Evolutionary conservation across 2,329 filamentous ascomycete genomes (phyloP).

Genomic region (Fusarium sp.): DNA sequence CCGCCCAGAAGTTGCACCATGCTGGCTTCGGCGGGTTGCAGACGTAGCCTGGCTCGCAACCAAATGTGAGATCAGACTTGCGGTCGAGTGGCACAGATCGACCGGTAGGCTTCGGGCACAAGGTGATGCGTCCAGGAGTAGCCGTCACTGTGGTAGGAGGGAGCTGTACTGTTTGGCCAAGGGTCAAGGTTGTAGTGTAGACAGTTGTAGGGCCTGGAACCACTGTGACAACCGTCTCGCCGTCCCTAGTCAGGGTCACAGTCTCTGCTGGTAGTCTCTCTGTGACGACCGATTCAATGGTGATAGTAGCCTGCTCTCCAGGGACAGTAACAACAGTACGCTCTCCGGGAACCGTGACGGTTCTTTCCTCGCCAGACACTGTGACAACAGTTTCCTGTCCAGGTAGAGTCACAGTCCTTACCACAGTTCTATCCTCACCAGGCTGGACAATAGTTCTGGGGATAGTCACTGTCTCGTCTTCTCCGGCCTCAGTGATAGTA

Average conservation of each 20-base stretch:
- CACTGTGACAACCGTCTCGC: conserved; percentile 43
- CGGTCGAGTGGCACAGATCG: conserved; percentile 44
- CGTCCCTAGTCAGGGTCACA: conserved; percentile 45
- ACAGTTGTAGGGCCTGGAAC: conserved; percentile 41
- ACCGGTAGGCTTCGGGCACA: conserved; percentile 58
- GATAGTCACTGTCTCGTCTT: conserved; percentile 26
- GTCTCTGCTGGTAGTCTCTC: conserved; percentile 43
- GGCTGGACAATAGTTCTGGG: conserved; percentile 22
- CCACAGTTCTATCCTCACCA: conserved; percentile 22
- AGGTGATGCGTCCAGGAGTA: conserved; percentile 46
- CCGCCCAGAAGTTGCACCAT: conserved; percentile 62
- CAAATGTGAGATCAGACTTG: conserved; percentile 59
- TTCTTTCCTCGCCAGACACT: conserved; percentile 35
- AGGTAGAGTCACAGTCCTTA: conserved; percentile 40
- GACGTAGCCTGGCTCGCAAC: conserved; percentile 62
- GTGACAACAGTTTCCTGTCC: conserved; percentile 35
- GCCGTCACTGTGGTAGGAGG: conserved; percentile 44
- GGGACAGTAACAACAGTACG: conserved; percentile 35
- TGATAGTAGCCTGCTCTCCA: conserved; percentile 38
- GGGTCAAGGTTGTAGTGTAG: conserved; percentile 45
- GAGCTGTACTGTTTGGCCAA: conserved; percentile 42
- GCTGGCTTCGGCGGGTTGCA: conserved; percentile 62
- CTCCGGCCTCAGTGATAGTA: conserved; percentile 15
- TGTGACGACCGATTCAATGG: conserved; percentile 47
- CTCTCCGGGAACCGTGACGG: conserved; percentile 38